These are phyloP conservation scores for Cryptococcus sp. DNA, from an alignment of 1,284 basidiomycete genomes.

Conservation along the genomic window DNA sequence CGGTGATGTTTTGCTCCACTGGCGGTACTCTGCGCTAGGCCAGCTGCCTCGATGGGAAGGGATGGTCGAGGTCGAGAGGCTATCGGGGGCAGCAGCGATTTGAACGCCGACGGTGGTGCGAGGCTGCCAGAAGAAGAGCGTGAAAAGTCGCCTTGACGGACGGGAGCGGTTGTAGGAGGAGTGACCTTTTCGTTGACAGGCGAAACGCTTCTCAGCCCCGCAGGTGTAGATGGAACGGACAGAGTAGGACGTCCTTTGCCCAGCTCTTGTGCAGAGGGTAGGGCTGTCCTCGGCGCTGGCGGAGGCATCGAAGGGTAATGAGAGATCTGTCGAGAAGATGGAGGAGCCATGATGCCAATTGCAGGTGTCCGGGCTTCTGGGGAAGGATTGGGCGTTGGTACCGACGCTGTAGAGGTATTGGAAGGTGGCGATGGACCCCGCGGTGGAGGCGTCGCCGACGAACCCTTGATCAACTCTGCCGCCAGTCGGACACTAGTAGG, in stretches of 20 bases:
- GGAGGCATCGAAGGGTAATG: constrained; percentile 23
- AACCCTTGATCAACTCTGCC: constrained; percentile 52
- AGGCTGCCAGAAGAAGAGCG: constrained; percentile 11
- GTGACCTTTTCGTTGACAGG: constrained; percentile 6
- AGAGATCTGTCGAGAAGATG: constrained; percentile 11
- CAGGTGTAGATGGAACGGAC: constrained; percentile 35
- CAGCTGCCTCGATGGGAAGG: constrained; percentile 25
- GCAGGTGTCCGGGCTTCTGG: constrained; percentile 19
- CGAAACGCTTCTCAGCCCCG: constrained; percentile 25
- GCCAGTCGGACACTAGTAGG: constrained; percentile 59
- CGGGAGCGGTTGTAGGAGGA: constrained; percentile 4
- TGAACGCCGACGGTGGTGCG: constrained; percentile 30
- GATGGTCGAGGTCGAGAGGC: constrained; percentile 30
- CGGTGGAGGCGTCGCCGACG: constrained; percentile 14
- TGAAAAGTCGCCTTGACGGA: not conserved
- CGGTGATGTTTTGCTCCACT: constrained; percentile 23
- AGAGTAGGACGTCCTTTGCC: constrained; percentile 25
- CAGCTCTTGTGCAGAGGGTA: constrained; percentile 11
- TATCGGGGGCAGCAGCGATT: constrained; percentile 21
- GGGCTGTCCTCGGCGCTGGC: constrained; percentile 10
- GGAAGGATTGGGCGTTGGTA: constrained; percentile 38
- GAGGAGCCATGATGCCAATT: constrained; percentile 2
- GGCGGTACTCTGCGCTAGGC: constrained; percentile 10
- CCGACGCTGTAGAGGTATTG: constrained; percentile 22
- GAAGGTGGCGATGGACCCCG: constrained; percentile 17